Evolutionary conservation across 495 filamentous ascomycete genomes (phyloP).

Genomic region (Collariella sp.): DNA sequence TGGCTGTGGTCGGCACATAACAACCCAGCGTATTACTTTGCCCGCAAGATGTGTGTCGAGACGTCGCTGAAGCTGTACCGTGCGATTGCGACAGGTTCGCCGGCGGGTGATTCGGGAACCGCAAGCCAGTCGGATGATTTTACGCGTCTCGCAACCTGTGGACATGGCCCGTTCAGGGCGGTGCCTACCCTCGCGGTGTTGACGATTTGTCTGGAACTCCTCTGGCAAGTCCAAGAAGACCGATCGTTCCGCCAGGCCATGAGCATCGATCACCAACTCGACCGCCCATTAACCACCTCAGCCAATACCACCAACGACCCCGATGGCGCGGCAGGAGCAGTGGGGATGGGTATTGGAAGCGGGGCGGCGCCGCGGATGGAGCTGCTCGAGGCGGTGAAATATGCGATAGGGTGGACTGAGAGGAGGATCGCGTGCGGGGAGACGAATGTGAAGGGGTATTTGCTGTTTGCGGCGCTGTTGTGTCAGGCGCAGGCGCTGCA

Average conservation of each 20-base stretch:
- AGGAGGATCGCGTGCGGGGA: constrained; percentile 43
- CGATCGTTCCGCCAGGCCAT: constrained; percentile 36
- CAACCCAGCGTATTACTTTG: constrained; percentile 39
- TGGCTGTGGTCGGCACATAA: constrained; percentile 27
- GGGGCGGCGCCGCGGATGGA: constrained; percentile 33
- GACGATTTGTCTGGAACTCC: constrained; percentile 43
- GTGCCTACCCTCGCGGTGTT: constrained; percentile 36
- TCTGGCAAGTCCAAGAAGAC: constrained; percentile 43
- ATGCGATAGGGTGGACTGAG: constrained; percentile 38
- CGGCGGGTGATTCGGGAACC: constrained; percentile 12
- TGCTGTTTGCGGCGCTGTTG: constrained; percentile 36
- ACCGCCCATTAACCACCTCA: constrained; percentile 12
- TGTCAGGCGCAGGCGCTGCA: constrained; percentile 39
- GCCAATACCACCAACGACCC: too few species aligned
- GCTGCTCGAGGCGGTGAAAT: constrained; percentile 40
- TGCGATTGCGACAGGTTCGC: constrained; percentile 19
- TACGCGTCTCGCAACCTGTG: constrained; percentile 34
- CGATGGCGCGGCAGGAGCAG: constrained; percentile 13
- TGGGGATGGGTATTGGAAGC: constrained; percentile 19
- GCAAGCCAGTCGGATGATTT: constrained; percentile 32
- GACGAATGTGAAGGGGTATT: constrained; percentile 48
- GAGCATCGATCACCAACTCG: constrained; percentile 19
- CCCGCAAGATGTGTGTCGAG: constrained; percentile 39
- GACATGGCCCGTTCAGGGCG: constrained; percentile 41
- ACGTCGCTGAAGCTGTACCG: constrained; percentile 37